These are phyloP conservation scores for Hagleromyces aurorensis DNA, from an alignment of 805 yeast genomes.

Conservation along the genomic window DNA sequence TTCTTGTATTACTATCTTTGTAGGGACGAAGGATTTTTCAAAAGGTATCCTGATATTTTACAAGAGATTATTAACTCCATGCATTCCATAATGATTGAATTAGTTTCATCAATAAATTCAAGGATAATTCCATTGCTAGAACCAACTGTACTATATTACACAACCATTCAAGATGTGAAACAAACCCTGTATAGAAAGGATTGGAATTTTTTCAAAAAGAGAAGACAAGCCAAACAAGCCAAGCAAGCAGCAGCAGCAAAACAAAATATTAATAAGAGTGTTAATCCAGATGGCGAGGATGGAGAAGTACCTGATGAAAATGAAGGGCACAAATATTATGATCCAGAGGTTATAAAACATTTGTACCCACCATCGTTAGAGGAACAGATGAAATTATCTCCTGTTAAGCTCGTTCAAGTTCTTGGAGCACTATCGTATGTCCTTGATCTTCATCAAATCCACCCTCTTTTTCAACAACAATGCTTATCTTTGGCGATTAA, in stretches of 20 bases:
- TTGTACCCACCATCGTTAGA: slow-evolving; percentile 78
- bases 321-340: slow-evolving; percentile 30
- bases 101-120: slow-evolving; percentile 57
- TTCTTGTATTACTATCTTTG: slow-evolving; percentile 69
- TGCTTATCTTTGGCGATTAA: slow-evolving; percentile 69
- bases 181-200: slow-evolving; percentile 69
- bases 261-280: slow-evolving; percentile 5
- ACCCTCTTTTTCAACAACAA: slow-evolving; percentile 69
- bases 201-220: slow-evolving; percentile 50
- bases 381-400: slow-evolving; percentile 82
- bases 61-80: slow-evolving; percentile 50
- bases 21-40: slow-evolving; percentile 54
- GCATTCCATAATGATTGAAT: slow-evolving; percentile 57
- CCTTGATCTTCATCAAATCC: slow-evolving; percentile 71
- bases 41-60: slow-evolving; percentile 46
- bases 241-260: slow-evolving; percentile 9
- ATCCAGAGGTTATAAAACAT: slow-evolving; percentile 68
- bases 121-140: slow-evolving; percentile 52
- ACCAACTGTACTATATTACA: slow-evolving; percentile 63
- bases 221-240: slow-evolving; percentile 23
- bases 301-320: background rate
- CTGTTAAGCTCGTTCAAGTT: slow-evolving; percentile 74
- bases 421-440: slow-evolving; percentile 85
- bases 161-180: slow-evolving; percentile 75
- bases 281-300: slow-evolving; percentile 1